A percentile compares a stretch with the other conserved stretches of the same genome.
These are phyloP conservation scores for Phylloporus rhodoxanthus DNA, from an alignment of 768 basidiomycete genomes.

Conservation along the genomic window DNA sequence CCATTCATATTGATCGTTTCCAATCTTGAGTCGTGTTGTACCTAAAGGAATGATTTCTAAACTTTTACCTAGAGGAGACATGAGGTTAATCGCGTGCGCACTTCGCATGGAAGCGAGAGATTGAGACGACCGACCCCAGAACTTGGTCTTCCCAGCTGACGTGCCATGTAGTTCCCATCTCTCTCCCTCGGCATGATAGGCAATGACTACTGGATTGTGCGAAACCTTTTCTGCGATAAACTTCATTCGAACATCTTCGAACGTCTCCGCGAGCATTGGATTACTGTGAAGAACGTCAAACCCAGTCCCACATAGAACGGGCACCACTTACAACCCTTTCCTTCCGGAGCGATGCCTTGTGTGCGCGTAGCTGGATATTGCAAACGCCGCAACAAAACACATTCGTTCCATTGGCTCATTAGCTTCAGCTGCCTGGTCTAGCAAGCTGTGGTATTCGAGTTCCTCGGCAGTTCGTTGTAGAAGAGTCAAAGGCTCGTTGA, in stretches of 20 bases:
- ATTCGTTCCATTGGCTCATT: constrained; percentile 61
- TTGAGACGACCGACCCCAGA: constrained; percentile 64
- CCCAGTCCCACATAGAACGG: constrained; percentile 1
- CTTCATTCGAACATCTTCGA: constrained; percentile 73
- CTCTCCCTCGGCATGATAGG: constrained; percentile 77
- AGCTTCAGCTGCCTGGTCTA: constrained; percentile 57
- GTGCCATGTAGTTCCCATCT: constrained; percentile 73
- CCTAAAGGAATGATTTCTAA: constrained; percentile 83
- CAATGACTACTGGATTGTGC: constrained; percentile 79
- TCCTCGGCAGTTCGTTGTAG: constrained; percentile 81
- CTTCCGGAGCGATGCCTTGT: constrained; percentile 74
- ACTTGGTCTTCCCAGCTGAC: constrained; percentile 80
- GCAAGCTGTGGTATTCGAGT: constrained; percentile 66
- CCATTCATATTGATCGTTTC: constrained; percentile 68
- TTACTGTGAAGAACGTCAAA: constrained; percentile 47
- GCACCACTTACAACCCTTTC: constrained; percentile 72
- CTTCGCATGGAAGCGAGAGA: constrained; percentile 5
- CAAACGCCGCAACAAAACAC: constrained; percentile 77
- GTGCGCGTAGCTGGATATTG: constrained; percentile 78
- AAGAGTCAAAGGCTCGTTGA: constrained; percentile 83
- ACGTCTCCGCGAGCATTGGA: constrained; percentile 85
- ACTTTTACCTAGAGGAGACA: constrained; percentile 61
- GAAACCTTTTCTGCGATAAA: constrained; percentile 86
- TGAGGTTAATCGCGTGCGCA: constrained; percentile 16
- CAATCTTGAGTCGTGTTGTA: constrained; percentile 59